Percentiles rank a stretch among this genome's conserved stretches.
Conservation (phyloP, 345 rosid genomes). For the Gossypium bickii region DNA sequence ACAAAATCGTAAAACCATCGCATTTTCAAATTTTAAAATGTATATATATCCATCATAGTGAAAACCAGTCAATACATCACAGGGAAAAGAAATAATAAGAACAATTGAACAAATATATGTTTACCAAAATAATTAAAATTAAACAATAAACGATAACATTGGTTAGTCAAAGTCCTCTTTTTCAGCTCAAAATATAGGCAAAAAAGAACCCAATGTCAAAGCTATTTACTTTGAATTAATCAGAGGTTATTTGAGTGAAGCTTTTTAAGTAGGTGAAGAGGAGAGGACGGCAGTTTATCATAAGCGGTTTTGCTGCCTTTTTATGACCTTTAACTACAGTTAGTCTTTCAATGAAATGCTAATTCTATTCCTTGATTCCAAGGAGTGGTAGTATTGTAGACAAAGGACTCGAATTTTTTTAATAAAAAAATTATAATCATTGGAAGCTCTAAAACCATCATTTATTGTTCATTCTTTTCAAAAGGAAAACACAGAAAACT, state of each 20-base stretch:
- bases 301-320: background rate
- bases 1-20: background rate
- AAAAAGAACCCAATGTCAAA: background rate
- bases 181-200: background rate
- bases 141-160: background rate
- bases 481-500: too few species aligned
- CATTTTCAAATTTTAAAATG: background rate
- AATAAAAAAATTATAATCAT: too few species aligned
- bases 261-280: background rate
- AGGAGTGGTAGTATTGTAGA: too few species aligned
- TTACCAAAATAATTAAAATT: background rate
- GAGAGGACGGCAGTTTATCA: background rate
- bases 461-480: too few species aligned
- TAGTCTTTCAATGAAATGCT: too few species aligned
- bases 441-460: too few species aligned
- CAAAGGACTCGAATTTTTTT: too few species aligned
- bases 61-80: background rate
- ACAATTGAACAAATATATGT: background rate
- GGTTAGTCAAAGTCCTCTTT: background rate
- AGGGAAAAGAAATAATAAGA: background rate
- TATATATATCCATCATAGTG: background rate
- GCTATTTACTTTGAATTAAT: background rate
- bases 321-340: too few species aligned
- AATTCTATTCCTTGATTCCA: too few species aligned
- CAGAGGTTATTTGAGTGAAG: background rate